Percentiles rank a stretch among this genome's conserved stretches.
phyloP scores from a whole-genome alignment of 2,329 filamentous ascomycete species.

The Bipolaris bicolor region DNA sequence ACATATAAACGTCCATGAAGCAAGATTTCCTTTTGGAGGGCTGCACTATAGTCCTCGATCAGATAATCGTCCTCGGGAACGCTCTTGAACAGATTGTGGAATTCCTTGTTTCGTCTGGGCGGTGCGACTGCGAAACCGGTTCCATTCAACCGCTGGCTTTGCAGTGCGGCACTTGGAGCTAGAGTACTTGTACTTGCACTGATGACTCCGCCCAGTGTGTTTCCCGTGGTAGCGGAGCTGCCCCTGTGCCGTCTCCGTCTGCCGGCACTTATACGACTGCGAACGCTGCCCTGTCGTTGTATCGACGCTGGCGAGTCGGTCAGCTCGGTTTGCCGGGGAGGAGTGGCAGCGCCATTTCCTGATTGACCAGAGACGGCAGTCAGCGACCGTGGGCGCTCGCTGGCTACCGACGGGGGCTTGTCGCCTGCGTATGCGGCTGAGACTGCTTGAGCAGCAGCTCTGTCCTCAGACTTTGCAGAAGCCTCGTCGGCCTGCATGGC shows the following conservation, averaged over 20 bases:
- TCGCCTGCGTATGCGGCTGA: constrained; percentile 64
- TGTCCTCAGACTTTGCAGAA: constrained; percentile 64
- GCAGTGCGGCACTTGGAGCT: constrained; percentile 65
- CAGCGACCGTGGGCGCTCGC: constrained; percentile 50
- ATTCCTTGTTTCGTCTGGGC: constrained; percentile 94
- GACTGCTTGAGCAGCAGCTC: constrained; percentile 64
- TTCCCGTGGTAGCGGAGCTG: constrained; percentile 71
- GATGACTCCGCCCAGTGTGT: constrained; percentile 74
- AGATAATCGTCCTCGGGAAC: constrained; percentile 97
- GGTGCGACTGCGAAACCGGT: constrained; percentile 96
- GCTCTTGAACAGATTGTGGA: constrained; percentile 91
- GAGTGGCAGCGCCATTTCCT: constrained; percentile 36
- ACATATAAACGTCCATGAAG: constrained; percentile 93
- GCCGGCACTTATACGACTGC: constrained; percentile 60
- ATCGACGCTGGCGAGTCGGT: constrained; percentile 65
- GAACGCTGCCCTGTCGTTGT: constrained; percentile 59
- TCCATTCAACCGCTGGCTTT: constrained; percentile 80
- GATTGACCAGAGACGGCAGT: constrained; percentile 43
- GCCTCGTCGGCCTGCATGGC: constrained; percentile 57
- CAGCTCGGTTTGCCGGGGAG: constrained; percentile 70
- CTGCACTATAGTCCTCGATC: constrained; percentile 98
- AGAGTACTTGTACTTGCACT: constrained; percentile 72
- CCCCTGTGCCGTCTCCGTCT: constrained; percentile 74
- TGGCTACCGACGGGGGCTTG: constrained; percentile 41
- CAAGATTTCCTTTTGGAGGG: constrained; percentile 91